Percentiles rank a stretch among this genome's conserved stretches.
phyloP scores from a whole-genome alignment of 306 rosid species.

The Castanospermum australe region DNA sequence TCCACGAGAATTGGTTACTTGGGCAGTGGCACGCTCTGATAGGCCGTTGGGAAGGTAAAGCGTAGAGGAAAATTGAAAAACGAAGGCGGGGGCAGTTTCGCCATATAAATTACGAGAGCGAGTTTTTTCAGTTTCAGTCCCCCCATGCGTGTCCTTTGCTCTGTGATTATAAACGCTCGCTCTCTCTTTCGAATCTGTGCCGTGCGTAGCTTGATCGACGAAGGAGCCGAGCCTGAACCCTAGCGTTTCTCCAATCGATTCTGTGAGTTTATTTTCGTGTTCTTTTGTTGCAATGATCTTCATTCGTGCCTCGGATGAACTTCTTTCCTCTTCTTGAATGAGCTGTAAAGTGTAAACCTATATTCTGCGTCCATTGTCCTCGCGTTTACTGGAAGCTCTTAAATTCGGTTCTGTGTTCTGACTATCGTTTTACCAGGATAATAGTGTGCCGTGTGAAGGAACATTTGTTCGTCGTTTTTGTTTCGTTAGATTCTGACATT shows the following conservation, averaged over 20 bases:
- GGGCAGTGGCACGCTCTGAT: slow-evolving; percentile 2
- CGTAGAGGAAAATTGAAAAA: not conserved
- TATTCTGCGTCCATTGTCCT: not conserved
- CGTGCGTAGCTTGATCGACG: slow-evolving; percentile 35
- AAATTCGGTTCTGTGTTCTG: not conserved
- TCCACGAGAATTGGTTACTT: not conserved
- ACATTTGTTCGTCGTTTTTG: not conserved
- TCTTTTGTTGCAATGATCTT: not conserved
- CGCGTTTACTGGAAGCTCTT: not conserved
- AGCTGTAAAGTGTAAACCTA: not conserved
- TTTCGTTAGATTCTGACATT: slow-evolving; percentile 22
- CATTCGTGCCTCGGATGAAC: not conserved
- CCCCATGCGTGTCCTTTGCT: not conserved
- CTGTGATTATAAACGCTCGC: slow-evolving; percentile 9
- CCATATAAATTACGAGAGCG: not conserved
- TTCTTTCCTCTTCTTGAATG: not conserved
- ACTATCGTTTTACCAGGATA: not conserved
- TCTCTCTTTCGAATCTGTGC: slow-evolving; percentile 17
- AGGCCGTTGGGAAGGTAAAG: not conserved
- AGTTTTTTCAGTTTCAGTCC: not conserved
- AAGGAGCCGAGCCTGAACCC: slow-evolving; percentile 6
- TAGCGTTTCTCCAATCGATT: not conserved
- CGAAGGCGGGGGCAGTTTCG: slow-evolving; percentile 37
- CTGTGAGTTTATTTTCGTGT: not conserved
- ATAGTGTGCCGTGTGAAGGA: not conserved